Evolutionary conservation across 2,329 filamentous ascomycete species (phyloP).

Genomic region (Alternaria burnsii): DNA sequence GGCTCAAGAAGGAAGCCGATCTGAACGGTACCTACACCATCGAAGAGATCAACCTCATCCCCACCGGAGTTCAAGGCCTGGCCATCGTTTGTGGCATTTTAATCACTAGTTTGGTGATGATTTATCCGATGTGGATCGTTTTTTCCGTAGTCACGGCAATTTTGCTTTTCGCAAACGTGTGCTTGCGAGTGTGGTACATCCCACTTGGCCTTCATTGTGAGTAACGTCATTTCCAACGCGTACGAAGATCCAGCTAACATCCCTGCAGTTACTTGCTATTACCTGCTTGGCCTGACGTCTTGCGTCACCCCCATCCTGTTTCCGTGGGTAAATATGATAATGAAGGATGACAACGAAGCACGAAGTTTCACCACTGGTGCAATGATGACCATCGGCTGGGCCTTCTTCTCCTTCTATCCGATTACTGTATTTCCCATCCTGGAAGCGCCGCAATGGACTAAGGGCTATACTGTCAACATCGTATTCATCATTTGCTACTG

Average conservation of each 20-base stretch:
- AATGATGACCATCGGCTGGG: slow-evolving; percentile 49
- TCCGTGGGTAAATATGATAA: slow-evolving; percentile 37
- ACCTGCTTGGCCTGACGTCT: slow-evolving; percentile 35
- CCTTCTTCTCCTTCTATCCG: slow-evolving; percentile 39
- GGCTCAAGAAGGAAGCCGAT: slow-evolving; percentile 56
- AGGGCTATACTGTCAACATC: slow-evolving; percentile 38
- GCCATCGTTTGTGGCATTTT: slow-evolving; percentile 58
- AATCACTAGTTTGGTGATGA: slow-evolving; percentile 58
- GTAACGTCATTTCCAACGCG: background rate
- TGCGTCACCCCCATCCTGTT: slow-evolving; percentile 39
- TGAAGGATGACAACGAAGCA: slow-evolving; percentile 55
- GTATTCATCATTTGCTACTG: slow-evolving; percentile 39
- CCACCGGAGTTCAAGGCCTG: slow-evolving; percentile 57
- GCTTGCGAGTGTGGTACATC: slow-evolving; percentile 59
- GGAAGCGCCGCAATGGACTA: slow-evolving; percentile 41
- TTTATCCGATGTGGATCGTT: slow-evolving; percentile 58
- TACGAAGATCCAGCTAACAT: slow-evolving; percentile 4
- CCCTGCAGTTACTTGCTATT: slow-evolving; percentile 31
- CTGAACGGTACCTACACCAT: slow-evolving; percentile 51
- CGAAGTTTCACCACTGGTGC: slow-evolving; percentile 44
- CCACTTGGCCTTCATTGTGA: slow-evolving; percentile 50
- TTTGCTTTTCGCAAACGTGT: slow-evolving; percentile 54
- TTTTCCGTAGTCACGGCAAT: slow-evolving; percentile 51
- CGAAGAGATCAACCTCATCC: slow-evolving; percentile 58
- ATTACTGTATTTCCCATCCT: slow-evolving; percentile 42